Base-by-base conservation (phyloP, 768 basidiomycete genomes). In the Pleurotus platypus region DNA sequence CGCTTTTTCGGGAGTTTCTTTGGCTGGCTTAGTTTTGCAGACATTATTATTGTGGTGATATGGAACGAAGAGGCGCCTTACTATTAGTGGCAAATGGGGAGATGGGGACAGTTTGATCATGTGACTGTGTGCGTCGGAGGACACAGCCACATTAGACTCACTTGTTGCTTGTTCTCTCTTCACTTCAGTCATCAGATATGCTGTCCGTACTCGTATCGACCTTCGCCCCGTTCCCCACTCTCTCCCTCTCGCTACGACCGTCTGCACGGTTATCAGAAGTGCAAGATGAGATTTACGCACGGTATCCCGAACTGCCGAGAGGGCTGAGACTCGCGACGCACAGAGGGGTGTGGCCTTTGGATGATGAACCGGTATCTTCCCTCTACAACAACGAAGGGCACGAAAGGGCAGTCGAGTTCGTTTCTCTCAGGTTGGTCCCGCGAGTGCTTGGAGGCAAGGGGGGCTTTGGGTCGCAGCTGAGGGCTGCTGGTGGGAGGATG, bases 401-500 rank as follows among this genome's bases (percentile, higher is more conserved):
- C 5, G 64, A 63, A 30, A 64, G 56, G 16, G 64, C 66, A 27
- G 62, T 60, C 5, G 67, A 68, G 4, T 61, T 90, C 24, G 74
- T 93, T n/a, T 77, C 80, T 2, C 75, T 98, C 1, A 81, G 92
- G 0, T 77, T 96, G n/a, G 74, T 81, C 1, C 88, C 92, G 0
- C 77, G 87, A 22, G 67, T 98, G 5, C 77, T 79, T 2, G 96
- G 96, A 49, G 97, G 97, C 16, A 99, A 98, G 73, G 96, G 97
- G 69, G 97, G 96, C 35, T 98, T 99, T 66, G 97, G 97, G 3
- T 92, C 90, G 15, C 94, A 98, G 75, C 78, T 99, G 62, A 83
- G 97, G 69, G 96, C 97, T 0, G 96, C 96, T 12, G 97, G 97
- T 62, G 96, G 97, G 11, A 83, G 96, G 30, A 99, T 99, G 97